Conservation (phyloP, 148 eudicot species). For the Rhododendron griersonianum region DNA sequence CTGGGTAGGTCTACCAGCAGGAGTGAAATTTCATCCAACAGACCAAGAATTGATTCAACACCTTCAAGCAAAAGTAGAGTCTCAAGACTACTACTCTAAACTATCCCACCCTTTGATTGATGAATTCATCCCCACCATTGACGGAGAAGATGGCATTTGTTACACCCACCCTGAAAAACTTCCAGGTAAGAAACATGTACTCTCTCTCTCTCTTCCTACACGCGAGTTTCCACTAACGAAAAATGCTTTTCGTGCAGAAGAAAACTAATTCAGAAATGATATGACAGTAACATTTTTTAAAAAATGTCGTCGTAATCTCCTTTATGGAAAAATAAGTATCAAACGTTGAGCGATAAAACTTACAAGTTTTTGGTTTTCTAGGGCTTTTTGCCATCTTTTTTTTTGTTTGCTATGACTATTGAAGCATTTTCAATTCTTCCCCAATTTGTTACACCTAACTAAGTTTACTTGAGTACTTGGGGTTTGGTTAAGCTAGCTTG, state of each 20-base stretch:
- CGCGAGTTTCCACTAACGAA: too few species aligned
- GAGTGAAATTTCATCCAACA: slow-evolving; percentile 98
- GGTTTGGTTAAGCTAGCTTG: not conserved
- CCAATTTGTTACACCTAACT: slow-evolving; percentile 55
- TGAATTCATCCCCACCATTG: slow-evolving; percentile 92
- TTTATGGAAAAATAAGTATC: too few species aligned
- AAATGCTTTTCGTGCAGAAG: too few species aligned
- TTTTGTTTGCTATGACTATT: slow-evolving; percentile 34
- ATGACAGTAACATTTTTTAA: too few species aligned
- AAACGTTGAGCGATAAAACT: too few species aligned
- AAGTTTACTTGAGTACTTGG: slow-evolving; percentile 58
- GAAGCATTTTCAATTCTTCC: not conserved
- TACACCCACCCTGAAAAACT: slow-evolving; percentile 98
- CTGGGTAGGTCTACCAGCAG: slow-evolving; percentile 99
- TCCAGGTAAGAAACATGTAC: slow-evolving; percentile 53
- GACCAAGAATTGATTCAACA: slow-evolving; percentile 97
- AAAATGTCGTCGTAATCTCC: too few species aligned
- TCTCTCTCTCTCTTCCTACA: not conserved
- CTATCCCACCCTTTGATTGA: slow-evolving; percentile 88
- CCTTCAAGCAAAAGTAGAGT: slow-evolving; percentile 86
- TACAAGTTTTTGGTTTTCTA: not conserved
- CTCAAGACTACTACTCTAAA: slow-evolving; percentile 36
- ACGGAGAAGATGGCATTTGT: slow-evolving; percentile 99
- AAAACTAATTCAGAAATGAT: too few species aligned
- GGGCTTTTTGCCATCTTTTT: not conserved